A percentile compares a stretch with the other conserved stretches of the same genome.
phyloP scores from a whole-genome alignment of 441 rosid genomes.

The Populus hybrid region DNA sequence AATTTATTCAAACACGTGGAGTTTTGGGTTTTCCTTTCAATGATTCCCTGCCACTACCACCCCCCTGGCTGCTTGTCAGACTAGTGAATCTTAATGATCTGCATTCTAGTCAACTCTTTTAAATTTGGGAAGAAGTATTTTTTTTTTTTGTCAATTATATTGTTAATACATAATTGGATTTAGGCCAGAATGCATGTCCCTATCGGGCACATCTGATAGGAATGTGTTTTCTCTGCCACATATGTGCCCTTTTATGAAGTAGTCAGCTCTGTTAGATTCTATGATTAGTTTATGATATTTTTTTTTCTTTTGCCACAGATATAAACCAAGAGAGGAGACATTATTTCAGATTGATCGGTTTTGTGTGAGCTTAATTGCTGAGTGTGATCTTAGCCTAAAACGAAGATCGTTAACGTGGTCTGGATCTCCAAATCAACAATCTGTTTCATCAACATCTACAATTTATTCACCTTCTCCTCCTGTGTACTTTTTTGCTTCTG shows the following conservation, averaged over 20 bases:
- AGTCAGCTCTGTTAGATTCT: constrained; percentile 1
- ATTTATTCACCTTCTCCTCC: constrained; percentile 67
- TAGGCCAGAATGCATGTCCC: not conserved
- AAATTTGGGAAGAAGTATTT: not conserved
- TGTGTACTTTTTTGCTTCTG: constrained; percentile 85
- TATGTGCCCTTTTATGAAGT: not conserved
- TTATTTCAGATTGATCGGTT: constrained; percentile 87
- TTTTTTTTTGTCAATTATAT: not conserved
- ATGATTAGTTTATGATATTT: constrained; percentile 20
- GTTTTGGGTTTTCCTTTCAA: not conserved
- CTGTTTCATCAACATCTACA: constrained; percentile 37
- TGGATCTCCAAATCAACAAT: constrained; percentile 44
- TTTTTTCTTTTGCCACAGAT: constrained; percentile 52
- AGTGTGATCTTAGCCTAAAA: constrained; percentile 64
- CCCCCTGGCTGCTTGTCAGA: not conserved
- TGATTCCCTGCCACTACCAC: not conserved
- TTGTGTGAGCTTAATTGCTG: constrained; percentile 70
- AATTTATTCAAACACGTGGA: not conserved
- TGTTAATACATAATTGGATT: not conserved
- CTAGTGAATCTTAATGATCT: not conserved
- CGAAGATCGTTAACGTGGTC: constrained; percentile 51
- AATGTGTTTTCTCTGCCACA: constrained; percentile 4
- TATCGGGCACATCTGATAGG: not conserved
- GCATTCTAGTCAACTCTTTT: not conserved
- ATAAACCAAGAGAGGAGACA: constrained; percentile 94